phyloP scores from a whole-genome alignment of 192 early-diverging fungal genomes.

The Piromyces finnis region DNA sequence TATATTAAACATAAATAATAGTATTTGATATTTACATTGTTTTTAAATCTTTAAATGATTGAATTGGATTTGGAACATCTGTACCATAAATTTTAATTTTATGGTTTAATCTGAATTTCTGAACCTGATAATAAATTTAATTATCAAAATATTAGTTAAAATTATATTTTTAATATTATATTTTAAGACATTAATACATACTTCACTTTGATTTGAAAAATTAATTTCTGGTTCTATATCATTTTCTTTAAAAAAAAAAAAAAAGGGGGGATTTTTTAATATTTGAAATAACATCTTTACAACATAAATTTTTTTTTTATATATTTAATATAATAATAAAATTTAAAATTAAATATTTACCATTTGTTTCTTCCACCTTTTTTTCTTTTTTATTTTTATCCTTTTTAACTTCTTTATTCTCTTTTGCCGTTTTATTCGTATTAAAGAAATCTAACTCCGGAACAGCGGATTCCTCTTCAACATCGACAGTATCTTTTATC shows the following conservation, averaged over 20 bases:
- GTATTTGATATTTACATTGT: slow-evolving; percentile 38
- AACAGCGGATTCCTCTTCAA: background rate
- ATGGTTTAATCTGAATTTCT: slow-evolving; percentile 53
- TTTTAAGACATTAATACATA: too few relatives aligned
- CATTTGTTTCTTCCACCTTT: background rate
- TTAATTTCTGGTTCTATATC: background rate
- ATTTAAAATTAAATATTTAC: background rate
- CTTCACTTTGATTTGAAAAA: background rate
- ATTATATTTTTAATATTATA: background rate
- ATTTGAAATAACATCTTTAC: too few relatives aligned
- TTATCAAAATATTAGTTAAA: slow-evolving; percentile 1
- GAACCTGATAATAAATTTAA: slow-evolving; percentile 6
- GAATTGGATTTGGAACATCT: slow-evolving; percentile 70
- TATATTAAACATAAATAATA: too few relatives aligned
- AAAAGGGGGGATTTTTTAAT: too few relatives aligned
- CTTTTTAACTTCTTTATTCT: background rate
- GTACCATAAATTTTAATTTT: slow-evolving; percentile 69
- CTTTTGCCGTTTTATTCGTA: background rate
- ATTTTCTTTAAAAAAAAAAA: too few relatives aligned
- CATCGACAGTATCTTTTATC: background rate
- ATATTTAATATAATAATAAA: too few relatives aligned
- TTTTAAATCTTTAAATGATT: slow-evolving; percentile 48
- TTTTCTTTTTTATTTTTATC: background rate
- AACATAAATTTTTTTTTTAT: too few relatives aligned
- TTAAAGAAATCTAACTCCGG: background rate